phyloP scores from a whole-genome alignment of 495 filamentous ascomycete genomes.

The Neurospora sp. region DNA sequence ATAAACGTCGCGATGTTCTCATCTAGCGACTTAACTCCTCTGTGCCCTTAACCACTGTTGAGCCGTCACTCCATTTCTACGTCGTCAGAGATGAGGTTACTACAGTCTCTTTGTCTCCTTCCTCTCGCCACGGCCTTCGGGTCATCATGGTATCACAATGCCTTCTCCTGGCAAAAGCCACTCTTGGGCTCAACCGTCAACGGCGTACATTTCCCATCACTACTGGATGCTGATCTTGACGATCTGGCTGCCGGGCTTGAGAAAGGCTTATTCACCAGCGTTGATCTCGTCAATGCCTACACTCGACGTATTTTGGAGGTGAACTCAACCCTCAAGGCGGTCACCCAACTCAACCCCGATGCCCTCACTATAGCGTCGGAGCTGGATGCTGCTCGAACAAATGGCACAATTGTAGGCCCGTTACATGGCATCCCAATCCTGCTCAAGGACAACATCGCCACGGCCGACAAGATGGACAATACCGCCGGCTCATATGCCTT shows the following conservation, averaged over 20 bases:
- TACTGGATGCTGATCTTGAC: conserved; percentile 35
- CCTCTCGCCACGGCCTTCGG: background rate
- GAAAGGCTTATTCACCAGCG: conserved; percentile 46
- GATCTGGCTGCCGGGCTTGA: conserved; percentile 42
- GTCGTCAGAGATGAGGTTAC: background rate
- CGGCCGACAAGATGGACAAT: conserved; percentile 54
- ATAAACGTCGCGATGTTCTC: background rate
- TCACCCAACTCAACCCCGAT: conserved; percentile 38
- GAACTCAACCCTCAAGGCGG: conserved; percentile 27
- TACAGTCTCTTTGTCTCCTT: background rate
- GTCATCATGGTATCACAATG: background rate
- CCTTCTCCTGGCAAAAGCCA: background rate
- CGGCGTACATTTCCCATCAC: conserved; percentile 2
- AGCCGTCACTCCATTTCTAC: background rate
- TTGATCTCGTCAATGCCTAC: conserved; percentile 45
- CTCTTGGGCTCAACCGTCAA: background rate
- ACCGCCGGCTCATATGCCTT: conserved; percentile 49
- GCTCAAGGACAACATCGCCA: conserved; percentile 65
- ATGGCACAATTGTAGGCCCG: conserved; percentile 25
- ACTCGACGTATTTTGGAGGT: conserved; percentile 32
- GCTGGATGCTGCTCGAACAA: conserved; percentile 20
- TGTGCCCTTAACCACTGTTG: background rate
- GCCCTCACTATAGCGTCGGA: conserved; percentile 27
- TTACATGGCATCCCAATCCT: conserved; percentile 60
- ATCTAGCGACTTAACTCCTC: background rate